Evolutionary conservation across 2,329 filamentous ascomycete genomes (phyloP), one percentile per base, ranked within the genome.

Genomic region (Verticillium isaacii): DNA sequence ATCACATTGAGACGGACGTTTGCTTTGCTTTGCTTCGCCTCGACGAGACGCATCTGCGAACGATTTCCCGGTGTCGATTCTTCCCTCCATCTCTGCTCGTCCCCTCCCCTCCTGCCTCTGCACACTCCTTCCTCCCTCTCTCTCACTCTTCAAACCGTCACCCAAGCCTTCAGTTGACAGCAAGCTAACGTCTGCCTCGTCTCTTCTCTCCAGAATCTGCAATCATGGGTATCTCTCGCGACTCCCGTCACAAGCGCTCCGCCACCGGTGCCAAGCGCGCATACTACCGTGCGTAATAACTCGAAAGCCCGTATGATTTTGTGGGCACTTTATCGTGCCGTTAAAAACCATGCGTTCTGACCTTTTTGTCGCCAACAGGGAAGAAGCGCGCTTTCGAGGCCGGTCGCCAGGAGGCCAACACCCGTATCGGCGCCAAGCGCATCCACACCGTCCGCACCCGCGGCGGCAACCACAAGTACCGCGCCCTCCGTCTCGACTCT

Each of bases 351-450:
- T 88, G 83, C 86, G 85, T 89, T 90, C 89, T 90, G 85, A 91
- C 86, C 85, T 87, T 70, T 61, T 66, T 57, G 45, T 77, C 78
- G 76, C 85, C 84, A 86, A 81, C 80, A 87, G 86, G 87, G 88
- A 92, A 99, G 95, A 94, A 90, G 88, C 87, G 88, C 85, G 96
- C 93, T 88, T 99, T 99, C 91, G 96, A 99, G 90, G 93, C 93
- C 83, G 95, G 95, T 82, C 94, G 95, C 81, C 95, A 99, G 89
- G 92, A 94, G 80, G 92, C 95, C 87, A 96, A 95, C 89, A 99
- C 95, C 85, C 92, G 94, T 90, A 98, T 99, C 82, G 95, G 96
- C 76, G 78, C 89, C 79, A 97, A 97, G 91, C 90, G 93, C 80
- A 89, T 97, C 82, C 93, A 97, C 86, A 89, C 95, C 77, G 92